Evolutionary conservation across 495 filamentous ascomycete species (phyloP), one percentile per base, ranked within the genome.

Genomic region (Cairneyella variabilis): DNA sequence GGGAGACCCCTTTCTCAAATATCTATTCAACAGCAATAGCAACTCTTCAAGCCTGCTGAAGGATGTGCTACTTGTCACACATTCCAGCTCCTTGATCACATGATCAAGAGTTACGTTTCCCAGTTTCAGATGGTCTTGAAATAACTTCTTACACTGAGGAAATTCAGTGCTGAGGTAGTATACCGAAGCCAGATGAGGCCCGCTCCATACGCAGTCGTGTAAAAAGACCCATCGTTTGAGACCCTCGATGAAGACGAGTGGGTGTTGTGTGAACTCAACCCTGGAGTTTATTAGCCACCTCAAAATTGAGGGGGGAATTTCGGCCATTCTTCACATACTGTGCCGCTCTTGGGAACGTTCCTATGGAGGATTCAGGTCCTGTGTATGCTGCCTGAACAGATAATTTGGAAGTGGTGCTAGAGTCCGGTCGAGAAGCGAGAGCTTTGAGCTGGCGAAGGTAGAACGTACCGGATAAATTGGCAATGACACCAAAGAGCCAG

Each of bases 191-290:
- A 48, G 46, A 27, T 37, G 46, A 21, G 46, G 46, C 9, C 22
- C 46, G 27, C 26, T 21, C 46, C 46, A 48, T 14, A 48, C 46
- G 18, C 46, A 48, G 22, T 48, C 28, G 26, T 7, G 26, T 18
- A 48, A 26, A 48, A 12, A 38, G n/a, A 48, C 46, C 46, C 46
- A 48, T 46, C 43, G 20, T 30, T 48, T 48, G 30, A 36, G 27
- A 3, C 26, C 17, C 46, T 48, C 22, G 27, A 48, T 17, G 46
- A 27, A 48, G 11, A 48, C 46, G 27, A 48, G 46, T 48, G 22
- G 46, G 25, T 21, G 26, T 27, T 34, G 20, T 48, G 46, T 11
- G 17, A 48, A 48, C 26, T 21, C 28, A 18, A 10, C 28, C 26
- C 46, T 48, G 46, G 9, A 27, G 26, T 3, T 36, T 20, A 38